Conservation (phyloP, 768 basidiomycete species). For the Chalciporus chontae region DNA sequence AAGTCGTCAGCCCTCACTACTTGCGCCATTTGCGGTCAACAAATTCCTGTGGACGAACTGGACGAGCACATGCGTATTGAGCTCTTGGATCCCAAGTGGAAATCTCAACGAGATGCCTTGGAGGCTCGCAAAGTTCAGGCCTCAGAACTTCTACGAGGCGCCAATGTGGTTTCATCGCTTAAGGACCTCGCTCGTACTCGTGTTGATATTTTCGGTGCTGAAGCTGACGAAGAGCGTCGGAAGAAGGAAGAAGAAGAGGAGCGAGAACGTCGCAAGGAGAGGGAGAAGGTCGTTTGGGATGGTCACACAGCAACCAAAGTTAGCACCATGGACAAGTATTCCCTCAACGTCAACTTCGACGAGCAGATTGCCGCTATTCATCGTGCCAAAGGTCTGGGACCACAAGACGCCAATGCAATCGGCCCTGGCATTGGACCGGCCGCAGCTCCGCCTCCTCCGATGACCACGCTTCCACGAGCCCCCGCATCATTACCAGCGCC, state of each 20-base stretch:
- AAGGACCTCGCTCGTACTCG: constrained; percentile 92
- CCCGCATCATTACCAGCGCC: constrained; percentile 74
- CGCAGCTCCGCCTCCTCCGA: constrained; percentile 59
- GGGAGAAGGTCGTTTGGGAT: constrained; percentile 97
- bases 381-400: constrained; percentile 85
- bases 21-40: constrained; percentile 93
- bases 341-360: constrained; percentile 90
- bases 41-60: constrained; percentile 92
- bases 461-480: constrained; percentile 62
- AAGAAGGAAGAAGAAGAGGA: constrained; percentile 87
- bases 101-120: constrained; percentile 85
- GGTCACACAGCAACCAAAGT: constrained; percentile 95
- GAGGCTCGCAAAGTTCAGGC: constrained; percentile 90
- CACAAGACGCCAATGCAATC: constrained; percentile 75
- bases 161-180: constrained; percentile 91
- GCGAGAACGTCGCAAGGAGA: constrained; percentile 74
- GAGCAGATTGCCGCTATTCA: constrained; percentile 98
- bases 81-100: constrained; percentile 95
- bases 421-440: constrained; percentile 87
- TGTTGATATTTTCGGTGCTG: constrained; percentile 95
- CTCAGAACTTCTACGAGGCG: constrained; percentile 83
- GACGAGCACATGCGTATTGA: constrained; percentile 99
- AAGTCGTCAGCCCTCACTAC: constrained; percentile 68
- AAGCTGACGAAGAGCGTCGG: constrained; percentile 87
- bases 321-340: constrained; percentile 89